A percentile compares a stretch with the other conserved stretches of the same genome.
Evolutionary conservation across 2,329 filamentous ascomycete genomes (phyloP).

Genomic region (Colletotrichum tamarilloi): DNA sequence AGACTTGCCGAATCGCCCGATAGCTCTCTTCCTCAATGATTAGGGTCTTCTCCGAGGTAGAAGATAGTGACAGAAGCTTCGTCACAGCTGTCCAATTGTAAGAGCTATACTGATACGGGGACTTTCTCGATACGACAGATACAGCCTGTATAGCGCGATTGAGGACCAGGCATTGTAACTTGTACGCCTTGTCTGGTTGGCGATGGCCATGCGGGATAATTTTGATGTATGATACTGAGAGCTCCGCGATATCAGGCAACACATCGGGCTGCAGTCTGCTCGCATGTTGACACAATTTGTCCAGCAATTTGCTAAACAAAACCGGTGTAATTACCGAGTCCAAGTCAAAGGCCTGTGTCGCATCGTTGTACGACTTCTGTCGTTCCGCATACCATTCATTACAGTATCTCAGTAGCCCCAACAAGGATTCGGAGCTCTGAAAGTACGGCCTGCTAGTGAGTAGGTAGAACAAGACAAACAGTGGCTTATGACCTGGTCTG

Average conservation of each 20-base stretch:
- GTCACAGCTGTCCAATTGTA: constrained; percentile 70
- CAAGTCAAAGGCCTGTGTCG: not conserved
- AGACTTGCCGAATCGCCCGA: constrained; percentile 62
- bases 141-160: constrained; percentile 49
- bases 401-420: constrained; percentile 26
- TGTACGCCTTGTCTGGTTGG: constrained; percentile 35
- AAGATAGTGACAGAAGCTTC: constrained; percentile 63
- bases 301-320: constrained; percentile 5
- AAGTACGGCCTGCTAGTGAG: constrained; percentile 2
- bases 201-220: constrained; percentile 36
- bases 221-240: constrained; percentile 45
- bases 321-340: not conserved
- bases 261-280: constrained; percentile 42
- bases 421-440: constrained; percentile 5
- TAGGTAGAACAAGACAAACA: constrained; percentile 30
- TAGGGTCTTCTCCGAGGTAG: constrained; percentile 58
- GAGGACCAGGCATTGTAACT: constrained; percentile 45
- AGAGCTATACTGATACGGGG: constrained; percentile 50
- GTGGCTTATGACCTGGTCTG: constrained; percentile 18
- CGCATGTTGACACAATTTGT: constrained; percentile 12
- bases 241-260: constrained; percentile 43
- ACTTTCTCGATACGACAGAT: constrained; percentile 42
- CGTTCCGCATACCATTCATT: constrained; percentile 14
- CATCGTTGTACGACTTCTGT: not conserved
- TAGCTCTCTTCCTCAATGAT: constrained; percentile 64